These are phyloP conservation scores for Corymbia calophylla DNA, from an alignment of 441 rosid species.

Conservation along the genomic window DNA sequence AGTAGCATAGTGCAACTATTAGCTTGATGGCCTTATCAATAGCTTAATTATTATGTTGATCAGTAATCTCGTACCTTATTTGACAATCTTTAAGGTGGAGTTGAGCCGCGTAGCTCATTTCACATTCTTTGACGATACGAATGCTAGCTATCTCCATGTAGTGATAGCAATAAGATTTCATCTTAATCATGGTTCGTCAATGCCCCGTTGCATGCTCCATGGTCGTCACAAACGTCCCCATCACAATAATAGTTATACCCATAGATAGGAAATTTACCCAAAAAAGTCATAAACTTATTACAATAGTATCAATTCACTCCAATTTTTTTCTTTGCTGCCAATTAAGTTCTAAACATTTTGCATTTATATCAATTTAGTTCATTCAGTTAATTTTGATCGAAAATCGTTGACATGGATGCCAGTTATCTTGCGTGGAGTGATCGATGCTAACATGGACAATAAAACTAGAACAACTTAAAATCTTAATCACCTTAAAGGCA, in stretches of 20 bases:
- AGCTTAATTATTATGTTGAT: neutral
- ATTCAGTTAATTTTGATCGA: fast-evolving
- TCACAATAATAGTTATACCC: neutral
- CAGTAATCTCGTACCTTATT: neutral
- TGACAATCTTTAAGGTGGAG: neutral
- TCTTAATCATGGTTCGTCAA: neutral
- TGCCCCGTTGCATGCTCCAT: neutral
- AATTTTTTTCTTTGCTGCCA: fast-evolving
- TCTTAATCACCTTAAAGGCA: too few relatives aligned
- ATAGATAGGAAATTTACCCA: too few relatives aligned
- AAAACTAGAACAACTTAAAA: too few relatives aligned
- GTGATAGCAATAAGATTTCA: neutral
- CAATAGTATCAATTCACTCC: too few relatives aligned
- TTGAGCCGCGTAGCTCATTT: neutral
- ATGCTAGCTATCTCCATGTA: neutral
- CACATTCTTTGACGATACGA: neutral
- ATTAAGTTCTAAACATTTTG: too few relatives aligned
- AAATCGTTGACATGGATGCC: fast-evolving
- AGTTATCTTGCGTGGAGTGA: fast-evolving
- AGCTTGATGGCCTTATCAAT: neutral
- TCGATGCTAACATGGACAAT: fast-evolving
- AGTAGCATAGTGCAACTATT: neutral
- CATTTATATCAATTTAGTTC: fast-evolving
- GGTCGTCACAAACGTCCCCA: too few relatives aligned
- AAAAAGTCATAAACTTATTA: too few relatives aligned